Evolutionary conservation across 208 protist genomes (phyloP).

Genomic region (Leishmania major): DNA sequence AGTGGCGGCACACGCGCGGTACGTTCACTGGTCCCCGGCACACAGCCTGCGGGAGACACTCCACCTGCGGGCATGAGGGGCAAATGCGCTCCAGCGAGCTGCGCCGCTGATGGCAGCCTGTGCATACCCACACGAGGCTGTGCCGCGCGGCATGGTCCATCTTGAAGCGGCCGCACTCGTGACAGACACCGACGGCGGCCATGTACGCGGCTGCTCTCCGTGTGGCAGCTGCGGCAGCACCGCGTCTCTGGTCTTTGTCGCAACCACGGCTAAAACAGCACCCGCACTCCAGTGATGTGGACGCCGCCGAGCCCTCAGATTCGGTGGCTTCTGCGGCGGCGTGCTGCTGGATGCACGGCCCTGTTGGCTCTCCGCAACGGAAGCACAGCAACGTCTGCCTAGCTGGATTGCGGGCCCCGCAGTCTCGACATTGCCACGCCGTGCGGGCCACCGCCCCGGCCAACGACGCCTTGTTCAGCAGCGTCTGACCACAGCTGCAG

Average conservation of each 20-base stretch:
- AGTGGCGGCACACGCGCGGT: constrained; percentile 38
- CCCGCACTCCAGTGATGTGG: background rate
- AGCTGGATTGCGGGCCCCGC: constrained; percentile 67
- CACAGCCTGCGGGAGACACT: constrained; percentile 65
- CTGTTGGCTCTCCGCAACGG: constrained; percentile 52
- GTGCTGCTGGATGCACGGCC: constrained; percentile 38
- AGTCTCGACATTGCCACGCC: constrained; percentile 66
- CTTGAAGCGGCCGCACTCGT: constrained; percentile 50
- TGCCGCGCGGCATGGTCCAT: constrained; percentile 44
- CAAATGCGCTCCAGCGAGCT: constrained; percentile 82
- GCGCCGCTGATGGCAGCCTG: constrained; percentile 61
- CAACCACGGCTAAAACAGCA: background rate
- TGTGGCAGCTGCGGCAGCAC: background rate
- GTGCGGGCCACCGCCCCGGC: constrained; percentile 53
- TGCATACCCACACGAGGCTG: constrained; percentile 67
- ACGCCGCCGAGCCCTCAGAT: background rate
- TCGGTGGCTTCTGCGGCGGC: background rate
- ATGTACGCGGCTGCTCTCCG: constrained; percentile 18
- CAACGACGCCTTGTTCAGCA: constrained; percentile 16
- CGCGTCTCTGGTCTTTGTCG: background rate
- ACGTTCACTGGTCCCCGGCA: constrained; percentile 14
- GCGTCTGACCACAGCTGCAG: constrained; percentile 54
- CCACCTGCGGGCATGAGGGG: constrained; percentile 79
- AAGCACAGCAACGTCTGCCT: constrained; percentile 72
- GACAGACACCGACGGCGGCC: constrained; percentile 49